A percentile compares a stretch with the other conserved stretches of the same genome.
Conservation (phyloP, 176 grass and related monocot genomes). For the Zea luxurians region DNA sequence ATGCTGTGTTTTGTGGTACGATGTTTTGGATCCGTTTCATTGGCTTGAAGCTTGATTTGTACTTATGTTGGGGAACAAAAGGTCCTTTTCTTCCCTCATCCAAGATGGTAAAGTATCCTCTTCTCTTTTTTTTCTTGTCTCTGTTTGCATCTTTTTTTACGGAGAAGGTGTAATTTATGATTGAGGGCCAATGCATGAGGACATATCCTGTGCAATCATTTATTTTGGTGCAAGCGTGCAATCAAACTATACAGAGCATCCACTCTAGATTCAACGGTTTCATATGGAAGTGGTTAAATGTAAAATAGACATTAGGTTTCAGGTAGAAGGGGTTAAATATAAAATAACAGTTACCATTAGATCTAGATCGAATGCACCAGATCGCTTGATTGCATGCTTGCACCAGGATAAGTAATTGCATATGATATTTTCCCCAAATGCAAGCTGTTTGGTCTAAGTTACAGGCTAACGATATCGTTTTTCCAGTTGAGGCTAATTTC, state of each 20-base stretch:
- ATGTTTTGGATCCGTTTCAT: slow-evolving; percentile 36
- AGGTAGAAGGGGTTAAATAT: too few relatives aligned
- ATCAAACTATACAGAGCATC: too few relatives aligned
- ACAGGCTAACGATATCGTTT: background rate
- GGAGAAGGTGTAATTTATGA: background rate
- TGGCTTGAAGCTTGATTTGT: slow-evolving; percentile 15
- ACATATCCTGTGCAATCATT: too few relatives aligned
- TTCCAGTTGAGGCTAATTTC: background rate
- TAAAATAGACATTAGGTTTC: too few relatives aligned
- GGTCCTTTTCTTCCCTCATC: background rate
- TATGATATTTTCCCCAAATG: too few relatives aligned
- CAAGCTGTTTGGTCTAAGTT: slow-evolving; percentile 1
- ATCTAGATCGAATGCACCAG: too few relatives aligned
- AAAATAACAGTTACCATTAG: too few relatives aligned
- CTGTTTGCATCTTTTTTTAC: background rate
- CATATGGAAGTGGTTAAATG: too few relatives aligned
- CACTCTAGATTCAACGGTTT: too few relatives aligned
- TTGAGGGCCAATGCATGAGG: slow-evolving; percentile 20
- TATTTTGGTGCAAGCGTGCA: too few relatives aligned
- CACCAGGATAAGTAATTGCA: too few relatives aligned
- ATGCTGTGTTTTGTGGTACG: background rate
- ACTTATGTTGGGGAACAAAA: slow-evolving; percentile 15
- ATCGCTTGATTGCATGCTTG: too few relatives aligned
- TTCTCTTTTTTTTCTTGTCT: background rate
- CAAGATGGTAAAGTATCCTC: background rate